Evolutionary conservation across 148 eudicot species (phyloP), one percentile per base, ranked within the genome.

Genomic region (Rhododendron simsii): DNA sequence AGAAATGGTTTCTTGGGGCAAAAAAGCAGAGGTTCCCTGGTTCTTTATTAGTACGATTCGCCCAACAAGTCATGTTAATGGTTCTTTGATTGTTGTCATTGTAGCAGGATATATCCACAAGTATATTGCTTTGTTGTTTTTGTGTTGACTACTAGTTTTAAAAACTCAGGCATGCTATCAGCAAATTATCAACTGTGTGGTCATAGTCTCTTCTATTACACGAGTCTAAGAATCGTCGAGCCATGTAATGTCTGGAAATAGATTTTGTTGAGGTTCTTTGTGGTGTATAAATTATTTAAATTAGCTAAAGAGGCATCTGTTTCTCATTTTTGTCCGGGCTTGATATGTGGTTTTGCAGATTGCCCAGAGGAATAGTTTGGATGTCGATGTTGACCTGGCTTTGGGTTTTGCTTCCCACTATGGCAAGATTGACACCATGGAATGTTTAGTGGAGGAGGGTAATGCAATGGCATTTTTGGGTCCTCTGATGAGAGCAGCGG

Each of bases 331-430:
- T 67, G 7, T n/a, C 41, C 14, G 23, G 28, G 11, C 26, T 84
- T 69, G 44, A 44, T 78, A 35, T 35, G 51, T 87, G 18, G 78
- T 15, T 85, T 69, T 71, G 78, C 87, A 97, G 99, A 97, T 97
- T 88, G 99, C 99, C 28, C 99, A 95, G 84, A 92, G 95, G 85
- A 97, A 97, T 89, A 97, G 98, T 86, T 90, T 97, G 92, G 99
- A 97, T 78, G 98, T 97, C 7, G 99, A 97, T 33, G 98, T 97
- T 20, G 99, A 97, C 84, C 92, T 97, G 80, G 99, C 98, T 59
- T 87, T 97, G 87, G 99, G 99, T 50, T 97, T 95, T 87, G 99
- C 99, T 65, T 94, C 99, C 16, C 99, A 97, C 80, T 97, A 97
- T 44, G 90, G 94, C 30, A 97, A 97, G 89, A 91, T 97, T 53